phyloP scores from a whole-genome alignment of 352 stramenopile genomes.

The Phytophthora sp. region DNA sequence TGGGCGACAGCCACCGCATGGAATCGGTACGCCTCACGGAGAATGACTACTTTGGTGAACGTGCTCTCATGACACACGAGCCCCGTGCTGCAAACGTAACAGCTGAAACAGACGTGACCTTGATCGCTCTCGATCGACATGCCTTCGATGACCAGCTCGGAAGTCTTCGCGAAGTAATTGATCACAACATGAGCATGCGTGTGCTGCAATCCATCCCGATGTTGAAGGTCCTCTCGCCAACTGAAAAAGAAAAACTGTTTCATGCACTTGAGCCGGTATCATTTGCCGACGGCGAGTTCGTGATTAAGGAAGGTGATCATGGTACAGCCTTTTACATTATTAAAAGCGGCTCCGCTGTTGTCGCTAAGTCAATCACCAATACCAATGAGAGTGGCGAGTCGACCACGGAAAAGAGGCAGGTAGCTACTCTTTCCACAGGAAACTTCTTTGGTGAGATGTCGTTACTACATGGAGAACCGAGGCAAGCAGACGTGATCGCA shows the following conservation, averaged over 20 bases:
- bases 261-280: slow-evolving; percentile 48
- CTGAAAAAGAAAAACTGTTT: slow-evolving; percentile 74
- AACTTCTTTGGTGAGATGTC: slow-evolving; percentile 81
- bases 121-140: slow-evolving; percentile 91
- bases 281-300: slow-evolving; percentile 61
- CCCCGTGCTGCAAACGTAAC: slow-evolving; percentile 90
- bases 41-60: slow-evolving; percentile 94
- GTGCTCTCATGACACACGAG: slow-evolving; percentile 90
- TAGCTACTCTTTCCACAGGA: slow-evolving; percentile 62
- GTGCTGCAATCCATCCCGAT: slow-evolving; percentile 78
- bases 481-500: slow-evolving; percentile 74
- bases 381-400: slow-evolving; percentile 26
- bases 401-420: slow-evolving; percentile 35
- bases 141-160: slow-evolving; percentile 94
- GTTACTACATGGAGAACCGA: slow-evolving; percentile 61
- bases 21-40: slow-evolving; percentile 50
- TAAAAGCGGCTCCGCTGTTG: slow-evolving; percentile 67
- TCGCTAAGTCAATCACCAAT: slow-evolving; percentile 50
- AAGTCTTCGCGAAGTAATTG: slow-evolving; percentile 90
- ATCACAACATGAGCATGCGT: slow-evolving; percentile 87
- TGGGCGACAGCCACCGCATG: slow-evolving; percentile 46
- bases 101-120: slow-evolving; percentile 66
- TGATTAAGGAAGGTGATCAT: slow-evolving; percentile 73
- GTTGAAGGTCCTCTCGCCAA: slow-evolving; percentile 66
- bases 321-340: slow-evolving; percentile 86